Base-by-base conservation (phyloP, 768 basidiomycete species). In the Gloeophyllum trabeum region DNA sequence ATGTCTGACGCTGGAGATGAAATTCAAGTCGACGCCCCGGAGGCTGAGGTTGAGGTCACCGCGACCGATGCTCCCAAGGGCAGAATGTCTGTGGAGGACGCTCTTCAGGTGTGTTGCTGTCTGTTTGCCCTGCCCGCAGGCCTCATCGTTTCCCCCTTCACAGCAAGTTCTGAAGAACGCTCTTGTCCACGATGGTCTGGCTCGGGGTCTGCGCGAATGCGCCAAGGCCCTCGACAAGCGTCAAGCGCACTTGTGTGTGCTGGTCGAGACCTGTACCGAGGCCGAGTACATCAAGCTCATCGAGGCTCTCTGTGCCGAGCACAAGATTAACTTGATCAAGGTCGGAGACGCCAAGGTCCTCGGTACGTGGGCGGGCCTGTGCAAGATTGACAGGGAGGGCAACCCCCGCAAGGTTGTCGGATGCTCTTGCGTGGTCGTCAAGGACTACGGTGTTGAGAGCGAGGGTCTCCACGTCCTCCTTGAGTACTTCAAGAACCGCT, bases 271-370 rank as follows among this genome's bases (percentile, higher is more conserved):
- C 44, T 96, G 92, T 75, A 92, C 87, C 41, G 94, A 98, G 70
- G 88, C 93, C 52, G 94, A 97, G 69, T 98, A 99, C 76, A 88
- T 96, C 79, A 98, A 97, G 74, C 89, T 99, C 71, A 96, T 99
- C 53, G 93, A 97, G 70, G 94, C 94, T 40, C 90, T 99, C 60
- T 98, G 94, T 62, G 86, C 90, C 48, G 92, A 96, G 71, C 93
- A 98, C 81, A 94, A 93, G 68, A 97, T 98, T 71, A 91, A 92
- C 74, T 71, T 99, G 50, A 97, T 99, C 88, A 98, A 97, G 71
- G 89, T 93, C 52, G 88, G 88, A 55, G 94, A 98, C 64, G 85
- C 90, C 58, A 99, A 99, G 70, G 79, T 94, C 51, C 85, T 99
- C 58, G 94, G 94, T 25, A 89, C 85, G 53, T 98, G 94, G 94